These are phyloP conservation scores for Echeveria elegans DNA, from an alignment of 164 flowering plant genomes.

Conservation along the genomic window DNA sequence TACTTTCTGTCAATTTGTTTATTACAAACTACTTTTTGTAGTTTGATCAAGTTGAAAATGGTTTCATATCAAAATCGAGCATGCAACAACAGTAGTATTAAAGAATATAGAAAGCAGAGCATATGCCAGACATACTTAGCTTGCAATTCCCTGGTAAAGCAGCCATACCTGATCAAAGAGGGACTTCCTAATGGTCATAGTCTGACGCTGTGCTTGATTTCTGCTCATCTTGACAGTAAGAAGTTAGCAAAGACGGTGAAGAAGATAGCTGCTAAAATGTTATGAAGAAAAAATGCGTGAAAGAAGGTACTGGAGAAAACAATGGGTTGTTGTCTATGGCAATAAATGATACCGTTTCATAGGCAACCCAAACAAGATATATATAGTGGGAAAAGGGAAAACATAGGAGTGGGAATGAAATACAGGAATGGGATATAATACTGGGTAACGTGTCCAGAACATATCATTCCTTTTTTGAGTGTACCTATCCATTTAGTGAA, in stretches of 20 bases:
- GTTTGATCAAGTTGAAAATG: not conserved
- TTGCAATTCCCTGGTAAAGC: not conserved
- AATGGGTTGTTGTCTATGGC: not conserved
- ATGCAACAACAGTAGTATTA: not conserved
- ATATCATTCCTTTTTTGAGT: not conserved
- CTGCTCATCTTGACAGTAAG: constrained; percentile 12
- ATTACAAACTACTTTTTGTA: not conserved
- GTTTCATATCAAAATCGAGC: not conserved
- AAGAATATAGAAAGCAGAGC: not conserved
- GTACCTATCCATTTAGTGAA: not conserved
- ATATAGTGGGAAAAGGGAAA: constrained; percentile 2
- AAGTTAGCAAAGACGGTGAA: not conserved
- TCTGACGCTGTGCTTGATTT: constrained; percentile 14
- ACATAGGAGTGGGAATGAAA: not conserved
- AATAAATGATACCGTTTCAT: not conserved
- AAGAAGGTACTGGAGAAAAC: not conserved
- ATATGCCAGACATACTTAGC: not conserved
- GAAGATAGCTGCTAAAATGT: not conserved
- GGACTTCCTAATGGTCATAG: constrained; percentile 17
- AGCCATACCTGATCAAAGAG: constrained; percentile 26
- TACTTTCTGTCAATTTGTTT: not conserved
- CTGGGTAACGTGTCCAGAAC: constrained; percentile 2
- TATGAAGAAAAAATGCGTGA: not conserved
- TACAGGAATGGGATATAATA: not conserved
- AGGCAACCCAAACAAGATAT: not conserved